A percentile compares a stretch with the other conserved stretches of the same genome.
phyloP scores from a whole-genome alignment of 164 flowering plant genomes.

The Piper betle region DNA sequence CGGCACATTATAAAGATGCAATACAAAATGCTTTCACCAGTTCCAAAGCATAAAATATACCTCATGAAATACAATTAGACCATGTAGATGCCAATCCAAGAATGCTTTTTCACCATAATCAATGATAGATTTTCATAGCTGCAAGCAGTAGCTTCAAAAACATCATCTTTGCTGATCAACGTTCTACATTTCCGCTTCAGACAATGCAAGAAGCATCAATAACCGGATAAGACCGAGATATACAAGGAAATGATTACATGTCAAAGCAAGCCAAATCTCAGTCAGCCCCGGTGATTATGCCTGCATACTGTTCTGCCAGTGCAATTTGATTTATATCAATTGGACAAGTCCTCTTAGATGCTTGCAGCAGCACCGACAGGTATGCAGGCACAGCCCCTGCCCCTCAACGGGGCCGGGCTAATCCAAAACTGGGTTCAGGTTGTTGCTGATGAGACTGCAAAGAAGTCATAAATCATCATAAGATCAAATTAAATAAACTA shows the following conservation, averaged over 20 bases:
- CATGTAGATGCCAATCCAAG: not conserved
- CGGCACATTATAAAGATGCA: too few species aligned
- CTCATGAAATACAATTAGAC: not conserved
- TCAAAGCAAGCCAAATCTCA: conserved; percentile 11
- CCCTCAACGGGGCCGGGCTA: conserved; percentile 99
- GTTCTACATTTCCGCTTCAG: not conserved
- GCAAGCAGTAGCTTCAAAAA: not conserved
- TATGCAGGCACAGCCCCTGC: conserved; percentile 98
- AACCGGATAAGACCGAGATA: conserved; percentile 18
- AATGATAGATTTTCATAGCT: not conserved
- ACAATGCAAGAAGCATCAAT: conserved; percentile 21
- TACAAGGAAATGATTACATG: not conserved
- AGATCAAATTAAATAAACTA: not conserved
- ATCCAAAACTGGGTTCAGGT: conserved; percentile 79
- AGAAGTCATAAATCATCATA: not conserved
- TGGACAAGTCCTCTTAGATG: conserved; percentile 4
- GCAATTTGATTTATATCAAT: conserved; percentile 1
- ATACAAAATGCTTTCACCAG: too few species aligned
- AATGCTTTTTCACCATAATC: not conserved
- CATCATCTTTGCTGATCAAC: not conserved
- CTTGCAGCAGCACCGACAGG: conserved; percentile 30
- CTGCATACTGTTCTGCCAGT: conserved; percentile 58
- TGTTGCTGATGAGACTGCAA: conserved; percentile 84
- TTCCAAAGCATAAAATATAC: too few species aligned
- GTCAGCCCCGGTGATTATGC: conserved; percentile 41